Base-by-base conservation (phyloP, 2,329 filamentous ascomycete species). In the Diaporthe eres region DNA sequence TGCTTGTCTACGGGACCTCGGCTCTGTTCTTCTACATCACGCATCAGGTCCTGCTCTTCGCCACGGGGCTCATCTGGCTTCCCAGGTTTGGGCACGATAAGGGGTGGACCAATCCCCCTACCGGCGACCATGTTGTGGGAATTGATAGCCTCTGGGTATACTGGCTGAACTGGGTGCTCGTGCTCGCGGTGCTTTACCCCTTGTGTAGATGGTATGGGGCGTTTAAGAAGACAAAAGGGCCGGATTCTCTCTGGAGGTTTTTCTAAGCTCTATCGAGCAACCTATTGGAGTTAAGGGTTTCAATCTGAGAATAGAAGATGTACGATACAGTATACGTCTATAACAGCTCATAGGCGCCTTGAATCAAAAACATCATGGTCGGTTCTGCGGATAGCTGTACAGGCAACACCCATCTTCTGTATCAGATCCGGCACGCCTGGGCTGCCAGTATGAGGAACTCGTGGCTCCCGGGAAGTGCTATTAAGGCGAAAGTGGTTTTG, bases 191-290 rank as follows among this genome's bases (percentile, higher is more conserved):
- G 17, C 77, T 87, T 77, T 87, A 86, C 80, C 86, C 85, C 3
- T 49, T 85, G 6, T 87, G 85, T 28, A 81, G 80, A 71, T 82
- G 82, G 82, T 88, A 88, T 70, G 81, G 86, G 31, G 78, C 79
- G 0, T 88, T 88, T 75, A 88, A 88, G 81, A 83, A 81, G 74
- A 81, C 79, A 13, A 86, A 83, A 78, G 79, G 82, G 2, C 80
- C 83, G 0, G 85, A 87, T 75, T 88, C 86, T 3, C 79, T 88
- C 15, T 88, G 86, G 86, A 82, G 86, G 8, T 86, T 88, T 76
- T 88, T 88, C 76, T 42, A 57, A 39, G 17, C 34, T 34, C 19
- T 15, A 15, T 42, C 22, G 6, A 10, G 9, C 7, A 28, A 10
- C 31, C 6, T 12, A 5, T 25, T 12, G 28, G 5, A n/a, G 28